Base-by-base conservation (phyloP, 257 asterid genomes). In the Forsythia viridissima region DNA sequence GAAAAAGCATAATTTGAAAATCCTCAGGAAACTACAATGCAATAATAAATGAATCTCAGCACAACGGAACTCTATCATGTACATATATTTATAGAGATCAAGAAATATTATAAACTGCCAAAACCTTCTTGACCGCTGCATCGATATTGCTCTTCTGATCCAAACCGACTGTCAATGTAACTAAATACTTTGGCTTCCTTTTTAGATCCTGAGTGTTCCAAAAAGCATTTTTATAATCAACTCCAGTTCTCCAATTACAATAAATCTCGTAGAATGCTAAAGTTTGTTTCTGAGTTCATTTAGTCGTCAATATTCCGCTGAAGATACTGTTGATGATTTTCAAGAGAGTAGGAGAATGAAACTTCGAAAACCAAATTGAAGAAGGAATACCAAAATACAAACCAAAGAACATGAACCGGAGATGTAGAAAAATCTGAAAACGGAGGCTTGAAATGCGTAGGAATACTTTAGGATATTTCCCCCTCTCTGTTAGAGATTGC, bases 1-100 rank as follows among this genome's bases (percentile, higher is more conserved):
- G 98, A 79, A 93, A 93, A 82, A 93, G 83, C 82, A 93, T 79
- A 65, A 93, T 85, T 76, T 91, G 89, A 78, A 90, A 93, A 80
- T 93, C 88, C 80, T 93, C 94, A 40, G 93, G 84, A 80, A 93
- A 93, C 98, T 91, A 70, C 76, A 76, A 68, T 1, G 40, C 16
- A 43, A 37, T 39, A 73, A 39, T 61, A 41, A 81, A 67, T 48
- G 48, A 20, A 70, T 9, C 68, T 11, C 39, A 46, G 55, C 55
- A 46, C 55, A 46, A 0, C 18, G 6, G 55, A 46, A 46, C 6
- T 46, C 55, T 46, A 46, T 12, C 13, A 18, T 46, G 55, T 12
- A 46, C 55, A 13, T 13, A 12, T 13, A 12, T 46, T 24, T 34
- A 68, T 37, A 43, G 21, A 55, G n/a, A 55, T 12, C 51, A 55